These are phyloP conservation scores for Pseudocercospora macadamiae DNA, from an alignment of 2,329 filamentous ascomycete species.

Conservation along the genomic window DNA sequence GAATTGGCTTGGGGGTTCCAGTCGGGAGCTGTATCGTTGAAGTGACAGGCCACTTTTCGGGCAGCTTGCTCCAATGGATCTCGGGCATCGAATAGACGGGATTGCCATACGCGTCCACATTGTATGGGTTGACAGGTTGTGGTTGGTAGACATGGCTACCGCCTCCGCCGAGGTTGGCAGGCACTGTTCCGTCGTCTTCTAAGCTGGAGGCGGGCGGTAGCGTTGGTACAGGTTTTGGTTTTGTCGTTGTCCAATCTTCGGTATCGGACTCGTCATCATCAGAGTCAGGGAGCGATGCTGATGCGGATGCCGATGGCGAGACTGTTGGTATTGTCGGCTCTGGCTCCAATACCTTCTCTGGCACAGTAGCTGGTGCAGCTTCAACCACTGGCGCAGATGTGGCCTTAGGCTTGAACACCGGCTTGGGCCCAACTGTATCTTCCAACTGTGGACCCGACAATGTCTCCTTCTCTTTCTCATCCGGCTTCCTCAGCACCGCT, in stretches of 20 bases:
- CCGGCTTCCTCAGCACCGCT: constrained; percentile 23
- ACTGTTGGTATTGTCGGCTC: constrained; percentile 6
- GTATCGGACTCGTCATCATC: neutral
- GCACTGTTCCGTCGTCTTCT: constrained; percentile 9
- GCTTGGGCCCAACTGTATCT: neutral
- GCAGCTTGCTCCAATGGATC: constrained; percentile 71
- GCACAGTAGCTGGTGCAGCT: neutral
- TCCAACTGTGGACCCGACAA: constrained; percentile 4
- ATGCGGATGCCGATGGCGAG: too few species aligned
- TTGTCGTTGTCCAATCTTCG: neutral
- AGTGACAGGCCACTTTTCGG: constrained; percentile 71
- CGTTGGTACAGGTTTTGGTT: constrained; percentile 13
- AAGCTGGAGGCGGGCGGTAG: constrained; percentile 6
- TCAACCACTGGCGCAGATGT: neutral
- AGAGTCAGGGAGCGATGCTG: too few species aligned
- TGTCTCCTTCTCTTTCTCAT: constrained; percentile 11
- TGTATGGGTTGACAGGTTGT: neutral
- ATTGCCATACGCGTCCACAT: constrained; percentile 10
- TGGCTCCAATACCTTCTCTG: constrained; percentile 3
- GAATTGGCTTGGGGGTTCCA: constrained; percentile 69
- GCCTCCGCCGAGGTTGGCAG: constrained; percentile 2
- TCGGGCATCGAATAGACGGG: constrained; percentile 7
- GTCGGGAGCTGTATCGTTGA: constrained; percentile 77
- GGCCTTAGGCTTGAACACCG: constrained; percentile 4
- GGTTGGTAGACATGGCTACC: neutral